Base-by-base conservation (phyloP, 306 rosid genomes). In the Myrica gale region DNA sequence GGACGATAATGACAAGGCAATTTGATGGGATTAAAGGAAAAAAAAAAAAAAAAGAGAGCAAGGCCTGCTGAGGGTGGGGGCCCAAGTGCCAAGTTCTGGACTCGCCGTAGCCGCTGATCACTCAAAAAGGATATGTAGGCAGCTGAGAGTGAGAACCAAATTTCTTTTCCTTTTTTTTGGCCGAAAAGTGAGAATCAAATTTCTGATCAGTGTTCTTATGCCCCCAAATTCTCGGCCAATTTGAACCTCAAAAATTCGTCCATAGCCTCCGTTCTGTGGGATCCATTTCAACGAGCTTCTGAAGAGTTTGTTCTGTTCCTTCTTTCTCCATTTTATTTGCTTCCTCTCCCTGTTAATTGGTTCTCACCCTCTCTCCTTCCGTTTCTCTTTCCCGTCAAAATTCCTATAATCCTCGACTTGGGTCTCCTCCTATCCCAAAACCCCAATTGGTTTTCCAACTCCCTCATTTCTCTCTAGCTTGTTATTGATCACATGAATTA, bases 401-500 rank as follows among this genome's bases (percentile, higher is more conserved):
- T 48, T 50, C 11, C 20, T 8, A 51, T 54, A 2, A 7, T 43
- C 13, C 61, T 43, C 39, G 55, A 74, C 53, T 75, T 65, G 75
- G 51, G 67, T 78, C 52, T 61, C 21, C 71, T 80, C 63, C 78
- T 60, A 62, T 83, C 54, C 21, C 50, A 32, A 54, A 71, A 5
- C 71, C 74, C 44, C 76, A 39, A 45, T 56, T 75, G 80, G 82
- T 73, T 73, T 85, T 74, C 3, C 47, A 74, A 81, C 52, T 73
- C 5, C 78, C 51, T 66, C 11, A 15, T 72, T 88, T 69, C 68
- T 73, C 71, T 46, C 63, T 20, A 17, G 12, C 61, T 41, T 1
- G 53, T 45, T 45, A 10, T 55, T 11, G 10, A 48, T n/a, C 23
- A 9, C 43, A 3, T 9, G 52, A 75, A 19, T 44, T 71, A 20